Base-by-base conservation (phyloP, 257 asterid genomes). In the Solanum acaule region DNA sequence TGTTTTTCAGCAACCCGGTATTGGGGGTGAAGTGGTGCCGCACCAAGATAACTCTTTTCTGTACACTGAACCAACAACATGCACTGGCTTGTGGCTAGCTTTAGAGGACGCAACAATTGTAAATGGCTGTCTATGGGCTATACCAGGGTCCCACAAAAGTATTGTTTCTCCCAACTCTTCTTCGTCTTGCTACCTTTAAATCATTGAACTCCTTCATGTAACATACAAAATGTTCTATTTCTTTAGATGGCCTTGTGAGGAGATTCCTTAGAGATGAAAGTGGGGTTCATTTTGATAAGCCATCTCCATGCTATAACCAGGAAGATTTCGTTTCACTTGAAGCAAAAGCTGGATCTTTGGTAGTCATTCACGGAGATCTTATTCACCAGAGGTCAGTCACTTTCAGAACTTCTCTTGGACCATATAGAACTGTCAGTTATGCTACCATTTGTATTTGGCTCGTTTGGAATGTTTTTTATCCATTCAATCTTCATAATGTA, bases 41-140 rank as follows among this genome's bases (percentile, higher is more conserved):
- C 99, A 96, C 92, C 98, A 96, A 90, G 99, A 96, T 90, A 96
- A 94, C 92, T 95, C 99, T 15, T 96, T 95, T 90, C 93, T 95
- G 56, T 91, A 91, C 90, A 96, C 98, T 18, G 88, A 91, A 65
- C 98, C 98, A 65, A 88, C 92, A 86, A 96, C 98, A 85, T 96
- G 99, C 93, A 96, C 97, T 0, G 99, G 98, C 40, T 90, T 96
- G 87, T 96, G 98, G 99, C 94, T 96, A 35, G 98, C 99, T 90
- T 90, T 96, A 86, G 94, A 96, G 89, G 98, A 96, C 61, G 94
- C 98, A 86, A 95, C 98, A 25, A 81, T 91, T 61, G 87, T 87
- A 90, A 96, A 96, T 89, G 99, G 99, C 77, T 96, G 99, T 92
- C 93, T 96, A 82, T 96, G 99, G 99, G 98, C 98, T 91, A 94